Conservation (phyloP, 352 stramenopile species). For the Pythium volutum region DNA sequence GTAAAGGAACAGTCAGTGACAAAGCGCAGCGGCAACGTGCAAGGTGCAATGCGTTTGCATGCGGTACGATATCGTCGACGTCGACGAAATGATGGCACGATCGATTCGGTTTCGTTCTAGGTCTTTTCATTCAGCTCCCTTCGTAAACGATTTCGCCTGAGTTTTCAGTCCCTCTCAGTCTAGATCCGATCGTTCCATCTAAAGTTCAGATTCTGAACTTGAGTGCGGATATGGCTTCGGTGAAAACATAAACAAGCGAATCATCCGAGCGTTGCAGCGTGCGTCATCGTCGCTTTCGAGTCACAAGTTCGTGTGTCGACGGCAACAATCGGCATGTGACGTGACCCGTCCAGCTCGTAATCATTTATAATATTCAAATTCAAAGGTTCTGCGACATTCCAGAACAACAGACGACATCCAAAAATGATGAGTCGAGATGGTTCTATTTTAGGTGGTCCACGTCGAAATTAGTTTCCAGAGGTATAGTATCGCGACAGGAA, state of each 20-base stretch:
- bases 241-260: background rate
- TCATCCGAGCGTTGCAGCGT: background rate
- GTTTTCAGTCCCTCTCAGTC: too few species aligned
- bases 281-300: background rate
- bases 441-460: conserved; percentile 14
- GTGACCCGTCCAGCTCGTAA: background rate
- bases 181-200: too few species aligned
- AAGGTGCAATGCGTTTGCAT: too few species aligned
- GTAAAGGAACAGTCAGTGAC: too few species aligned
- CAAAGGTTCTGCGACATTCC: background rate
- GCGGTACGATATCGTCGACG: too few species aligned
- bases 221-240: background rate
- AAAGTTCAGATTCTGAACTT: background rate
- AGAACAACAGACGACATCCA: background rate
- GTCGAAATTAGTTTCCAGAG: background rate
- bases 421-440: conserved; percentile 1
- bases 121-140: too few species aligned
- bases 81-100: too few species aligned
- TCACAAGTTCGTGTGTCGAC: background rate
- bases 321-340: background rate
- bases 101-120: too few species aligned
- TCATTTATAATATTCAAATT: background rate
- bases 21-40: too few species aligned
- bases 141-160: too few species aligned
- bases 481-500: too few species aligned